Evolutionary conservation across 2,329 filamentous ascomycete genomes (phyloP).

Genomic region (Exserohilum rostratum): DNA sequence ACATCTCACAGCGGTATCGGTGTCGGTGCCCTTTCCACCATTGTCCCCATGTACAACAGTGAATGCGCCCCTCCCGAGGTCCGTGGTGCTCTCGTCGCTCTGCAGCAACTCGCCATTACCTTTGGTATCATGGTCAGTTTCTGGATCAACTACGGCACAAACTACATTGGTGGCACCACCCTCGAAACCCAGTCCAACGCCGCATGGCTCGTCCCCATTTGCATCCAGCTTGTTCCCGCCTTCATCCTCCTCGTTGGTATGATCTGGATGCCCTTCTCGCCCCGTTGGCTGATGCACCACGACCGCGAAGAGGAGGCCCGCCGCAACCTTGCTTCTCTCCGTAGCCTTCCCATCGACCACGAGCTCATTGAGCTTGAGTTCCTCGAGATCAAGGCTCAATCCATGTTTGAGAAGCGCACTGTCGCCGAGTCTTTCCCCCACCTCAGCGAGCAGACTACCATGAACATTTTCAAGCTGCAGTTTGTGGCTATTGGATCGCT

Average conservation of each 20-base stretch:
- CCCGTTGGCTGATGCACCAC: slow-evolving; percentile 76
- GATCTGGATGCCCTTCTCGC: slow-evolving; percentile 80
- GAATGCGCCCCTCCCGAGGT: slow-evolving; percentile 64
- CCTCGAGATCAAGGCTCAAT: slow-evolving; percentile 82
- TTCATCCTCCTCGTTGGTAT: slow-evolving; percentile 71
- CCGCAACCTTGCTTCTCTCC: slow-evolving; percentile 66
- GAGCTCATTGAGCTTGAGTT: slow-evolving; percentile 76
- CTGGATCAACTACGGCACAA: slow-evolving; percentile 49
- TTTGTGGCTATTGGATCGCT: slow-evolving; percentile 70
- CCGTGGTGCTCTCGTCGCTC: slow-evolving; percentile 68
- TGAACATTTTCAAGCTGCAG: slow-evolving; percentile 64
- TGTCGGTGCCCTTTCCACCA: slow-evolving; percentile 71
- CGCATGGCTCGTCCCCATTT: slow-evolving; percentile 76
- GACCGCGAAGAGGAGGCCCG: slow-evolving; percentile 71
- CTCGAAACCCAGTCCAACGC: slow-evolving; percentile 64
- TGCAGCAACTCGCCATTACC: slow-evolving; percentile 67
- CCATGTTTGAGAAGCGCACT: slow-evolving; percentile 75
- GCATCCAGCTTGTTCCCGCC: slow-evolving; percentile 72
- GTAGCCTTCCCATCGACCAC: slow-evolving; percentile 66
- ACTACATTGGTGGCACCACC: slow-evolving; percentile 62
- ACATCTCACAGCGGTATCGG: slow-evolving; percentile 59
- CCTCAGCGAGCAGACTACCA: slow-evolving; percentile 62
- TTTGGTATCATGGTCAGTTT: slow-evolving; percentile 51
- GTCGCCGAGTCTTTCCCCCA: slow-evolving; percentile 70
- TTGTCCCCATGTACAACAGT: slow-evolving; percentile 62